These are phyloP conservation scores for Arthroderma uncinatum DNA, from an alignment of 2,329 filamentous ascomycete genomes.

Conservation along the genomic window DNA sequence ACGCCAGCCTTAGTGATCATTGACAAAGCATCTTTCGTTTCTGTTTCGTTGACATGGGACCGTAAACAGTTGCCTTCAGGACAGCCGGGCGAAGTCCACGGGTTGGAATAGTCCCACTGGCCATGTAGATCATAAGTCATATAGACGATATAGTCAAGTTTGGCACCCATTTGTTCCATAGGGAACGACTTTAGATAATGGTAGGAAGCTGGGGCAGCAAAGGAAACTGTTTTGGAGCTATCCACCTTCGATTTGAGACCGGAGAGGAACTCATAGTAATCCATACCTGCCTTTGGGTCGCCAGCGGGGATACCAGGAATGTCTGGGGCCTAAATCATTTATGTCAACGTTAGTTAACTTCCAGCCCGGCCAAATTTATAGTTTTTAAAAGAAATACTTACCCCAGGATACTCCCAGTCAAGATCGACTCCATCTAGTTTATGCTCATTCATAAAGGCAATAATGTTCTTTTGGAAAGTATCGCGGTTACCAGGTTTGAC, in stretches of 20 bases:
- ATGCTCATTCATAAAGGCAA: conserved; percentile 32
- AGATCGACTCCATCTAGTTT: conserved; percentile 32
- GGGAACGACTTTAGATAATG: conserved; percentile 23
- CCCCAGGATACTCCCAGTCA: conserved; percentile 31
- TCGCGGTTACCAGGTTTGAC: conserved; percentile 30
- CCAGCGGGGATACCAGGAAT: conserved; percentile 28
- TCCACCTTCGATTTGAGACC: conserved; percentile 15
- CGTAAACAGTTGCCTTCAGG: conserved; percentile 26
- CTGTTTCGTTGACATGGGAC: conserved; percentile 31
- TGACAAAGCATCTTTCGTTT: conserved; percentile 25
- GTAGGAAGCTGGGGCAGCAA: conserved; percentile 22
- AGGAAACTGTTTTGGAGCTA: conserved; percentile 15
- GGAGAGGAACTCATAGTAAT: conserved; percentile 25
- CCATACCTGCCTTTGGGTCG: conserved; percentile 19
- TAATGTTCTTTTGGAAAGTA: too few species aligned
- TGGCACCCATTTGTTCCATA: conserved; percentile 17
- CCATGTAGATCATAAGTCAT: conserved; percentile 31
- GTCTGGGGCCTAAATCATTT: conserved; percentile 18
- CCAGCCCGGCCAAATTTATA: too few species aligned
- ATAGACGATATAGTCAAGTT: conserved; percentile 24
- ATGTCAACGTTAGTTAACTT: too few species aligned
- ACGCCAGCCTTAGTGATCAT: conserved; percentile 34
- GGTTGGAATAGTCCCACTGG: conserved; percentile 18
- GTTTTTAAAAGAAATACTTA: too few species aligned
- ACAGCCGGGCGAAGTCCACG: conserved; percentile 16